A percentile compares a stretch with the other conserved stretches of the same genome.
These are phyloP conservation scores for Jatropha multifida DNA, from an alignment of 441 rosid genomes.

Conservation along the genomic window DNA sequence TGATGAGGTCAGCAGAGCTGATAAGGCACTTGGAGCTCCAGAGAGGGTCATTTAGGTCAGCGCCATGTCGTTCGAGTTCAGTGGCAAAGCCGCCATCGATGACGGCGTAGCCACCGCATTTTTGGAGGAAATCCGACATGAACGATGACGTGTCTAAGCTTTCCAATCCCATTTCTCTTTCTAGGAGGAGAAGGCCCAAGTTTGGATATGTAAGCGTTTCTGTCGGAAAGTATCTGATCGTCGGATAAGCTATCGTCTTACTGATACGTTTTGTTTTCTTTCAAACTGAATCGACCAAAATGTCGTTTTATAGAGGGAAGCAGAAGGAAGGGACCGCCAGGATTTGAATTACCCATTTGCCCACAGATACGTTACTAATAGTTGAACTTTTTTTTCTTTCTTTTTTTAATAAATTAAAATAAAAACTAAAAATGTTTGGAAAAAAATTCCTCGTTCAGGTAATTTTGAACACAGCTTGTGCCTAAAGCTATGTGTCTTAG, in stretches of 20 bases:
- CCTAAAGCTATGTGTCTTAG: not conserved
- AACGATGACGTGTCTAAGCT: constrained; percentile 32
- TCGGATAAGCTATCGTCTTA: not conserved
- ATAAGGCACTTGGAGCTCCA: constrained; percentile 95
- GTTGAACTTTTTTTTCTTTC: too few species aligned
- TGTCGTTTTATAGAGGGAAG: not conserved
- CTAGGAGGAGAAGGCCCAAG: not conserved
- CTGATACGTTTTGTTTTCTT: not conserved
- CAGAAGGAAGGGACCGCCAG: too few species aligned
- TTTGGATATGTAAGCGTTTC: too few species aligned
- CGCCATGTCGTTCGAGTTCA: constrained; percentile 85
- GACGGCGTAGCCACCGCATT: constrained; percentile 73
- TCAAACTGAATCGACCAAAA: not conserved
- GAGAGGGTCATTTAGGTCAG: constrained; percentile 85
- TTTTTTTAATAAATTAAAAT: too few species aligned
- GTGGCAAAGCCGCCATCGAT: constrained; percentile 96
- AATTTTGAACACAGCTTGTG: too few species aligned
- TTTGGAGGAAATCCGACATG: constrained; percentile 55
- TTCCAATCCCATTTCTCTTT: constrained; percentile 35
- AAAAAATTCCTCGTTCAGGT: too few species aligned
- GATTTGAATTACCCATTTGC: too few species aligned
- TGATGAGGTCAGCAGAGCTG: constrained; percentile 74
- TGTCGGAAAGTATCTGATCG: too few species aligned
- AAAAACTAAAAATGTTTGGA: too few species aligned
- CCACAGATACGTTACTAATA: too few species aligned